Percentiles rank a stretch among this genome's conserved stretches.
These are phyloP conservation scores for Iris pallida DNA, from an alignment of 116 monocot species.

Conservation along the genomic window DNA sequence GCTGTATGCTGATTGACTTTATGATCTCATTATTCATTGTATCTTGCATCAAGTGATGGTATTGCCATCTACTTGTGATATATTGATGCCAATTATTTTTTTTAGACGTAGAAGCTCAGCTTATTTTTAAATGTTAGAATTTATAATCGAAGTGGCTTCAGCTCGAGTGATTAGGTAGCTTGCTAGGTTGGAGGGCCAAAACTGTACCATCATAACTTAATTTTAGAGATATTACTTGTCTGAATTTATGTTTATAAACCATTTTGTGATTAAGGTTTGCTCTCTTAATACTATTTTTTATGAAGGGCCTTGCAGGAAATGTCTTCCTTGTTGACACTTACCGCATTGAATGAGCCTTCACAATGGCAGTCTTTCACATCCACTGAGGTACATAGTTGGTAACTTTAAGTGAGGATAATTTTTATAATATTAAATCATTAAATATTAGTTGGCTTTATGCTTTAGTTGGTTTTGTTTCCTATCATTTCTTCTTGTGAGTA, in stretches of 20 bases:
- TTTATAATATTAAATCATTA: too few species aligned
- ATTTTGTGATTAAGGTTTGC: neutral
- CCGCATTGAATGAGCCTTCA: neutral
- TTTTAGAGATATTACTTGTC: too few species aligned
- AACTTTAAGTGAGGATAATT: neutral
- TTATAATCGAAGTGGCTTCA: too few species aligned
- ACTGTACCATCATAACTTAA: too few species aligned
- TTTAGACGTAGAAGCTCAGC: neutral
- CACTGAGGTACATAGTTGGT: slow-evolving; percentile 31
- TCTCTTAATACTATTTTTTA: neutral
- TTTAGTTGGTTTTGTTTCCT: too few species aligned
- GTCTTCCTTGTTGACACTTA: slow-evolving; percentile 24
- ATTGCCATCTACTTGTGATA: neutral
- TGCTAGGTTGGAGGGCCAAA: too few species aligned
- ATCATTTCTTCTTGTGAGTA: too few species aligned
- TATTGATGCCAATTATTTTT: neutral
- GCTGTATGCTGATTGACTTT: slow-evolving; percentile 41
- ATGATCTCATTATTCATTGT: neutral
- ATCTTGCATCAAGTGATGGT: neutral
- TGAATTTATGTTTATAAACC: too few species aligned
- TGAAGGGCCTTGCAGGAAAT: slow-evolving; percentile 62
- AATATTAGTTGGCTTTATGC: too few species aligned
- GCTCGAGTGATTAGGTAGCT: too few species aligned
- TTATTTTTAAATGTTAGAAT: too few species aligned
- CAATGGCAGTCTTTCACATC: slow-evolving; percentile 11